Evolutionary conservation across 345 rosid genomes (phyloP), one percentile per base, ranked within the genome.

Genomic region (Dovyalis caffra): DNA sequence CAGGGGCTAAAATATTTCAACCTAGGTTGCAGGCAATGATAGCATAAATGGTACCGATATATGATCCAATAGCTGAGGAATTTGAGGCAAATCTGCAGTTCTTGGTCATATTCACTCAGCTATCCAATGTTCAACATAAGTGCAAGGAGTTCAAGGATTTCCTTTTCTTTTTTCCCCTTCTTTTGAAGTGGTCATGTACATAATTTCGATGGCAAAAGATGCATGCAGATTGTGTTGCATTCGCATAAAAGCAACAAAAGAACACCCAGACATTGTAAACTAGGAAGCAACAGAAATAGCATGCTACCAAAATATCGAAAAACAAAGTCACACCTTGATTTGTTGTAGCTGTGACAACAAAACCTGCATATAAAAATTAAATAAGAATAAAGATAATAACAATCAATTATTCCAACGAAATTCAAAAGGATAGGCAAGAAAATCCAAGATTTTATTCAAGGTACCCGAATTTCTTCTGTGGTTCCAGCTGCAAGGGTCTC

Each of bases 401-500:
- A 51, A 68, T 78, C 71, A 82, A 28, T 80, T 53, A 68, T 58
- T 26, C 18, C 32, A 62, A 28, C 6, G 18, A 26, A 70, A 66
- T 73, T 67, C 26, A 56, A n/a, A 66, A 71, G 71, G 60, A 49
- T n/a, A 78, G 56, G 31, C 68, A 76, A 60, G 37, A 81, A 64
- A 74, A 57, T 35, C 45, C 37, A 71, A 51, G 74, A 71, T 49
- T 20, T 20, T 47, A 61, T 53, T 53, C 47, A 25, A 70, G 74
- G 21, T 80, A 95, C 99, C 95, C 86, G 88, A 56, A 90, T 87
- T 84, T 95, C 99, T 80, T 87, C 88, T 61, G 86, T 76, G 47
- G 89, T 77, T 76, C 98, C 98, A 72, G 84, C 83, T 68, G 83
- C 90, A 66, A 95, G 86, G 79, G 97, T 87, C 81, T 93, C 99